A percentile compares a stretch with the other conserved stretches of the same genome.
phyloP scores from a whole-genome alignment of 495 filamentous ascomycete genomes.

The Tuber magnatum region DNA sequence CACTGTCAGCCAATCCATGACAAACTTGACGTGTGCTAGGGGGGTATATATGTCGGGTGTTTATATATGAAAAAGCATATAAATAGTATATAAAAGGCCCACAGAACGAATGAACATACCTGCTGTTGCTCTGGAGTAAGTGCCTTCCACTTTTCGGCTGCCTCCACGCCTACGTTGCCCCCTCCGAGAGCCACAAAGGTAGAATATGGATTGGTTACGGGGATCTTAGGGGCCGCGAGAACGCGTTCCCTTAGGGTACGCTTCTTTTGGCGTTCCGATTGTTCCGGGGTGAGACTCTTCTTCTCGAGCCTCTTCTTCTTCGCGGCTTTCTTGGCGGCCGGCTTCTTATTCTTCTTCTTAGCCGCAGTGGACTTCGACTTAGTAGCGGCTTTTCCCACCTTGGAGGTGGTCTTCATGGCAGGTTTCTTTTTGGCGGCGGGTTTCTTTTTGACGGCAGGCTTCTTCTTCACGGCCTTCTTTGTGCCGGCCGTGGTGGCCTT shows the following conservation, averaged over 20 bases:
- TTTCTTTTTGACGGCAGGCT: background rate
- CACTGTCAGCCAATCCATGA: conserved; percentile 3
- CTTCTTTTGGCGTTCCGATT: background rate
- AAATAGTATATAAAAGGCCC: background rate
- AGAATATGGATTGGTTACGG: background rate
- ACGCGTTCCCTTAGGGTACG: background rate
- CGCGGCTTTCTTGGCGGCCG: background rate
- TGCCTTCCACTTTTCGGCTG: conserved; percentile 4
- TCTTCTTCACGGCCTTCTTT: conserved; percentile 8
- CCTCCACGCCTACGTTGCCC: background rate
- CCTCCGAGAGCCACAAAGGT: background rate
- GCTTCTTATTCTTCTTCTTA: conserved; percentile 26
- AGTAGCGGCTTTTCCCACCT: background rate
- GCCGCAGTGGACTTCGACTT: conserved; percentile 6
- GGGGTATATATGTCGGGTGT: background rate
- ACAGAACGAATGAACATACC: conserved; percentile 6
- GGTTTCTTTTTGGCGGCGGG: background rate
- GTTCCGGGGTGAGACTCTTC: background rate
- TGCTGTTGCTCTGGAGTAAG: conserved; percentile 15
- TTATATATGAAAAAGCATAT: background rate
- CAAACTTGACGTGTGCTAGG: background rate
- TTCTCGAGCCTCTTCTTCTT: conserved; percentile 1
- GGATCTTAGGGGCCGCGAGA: background rate
- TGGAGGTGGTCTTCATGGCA: background rate
- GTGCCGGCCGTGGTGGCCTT: background rate